phyloP scores from a whole-genome alignment of 768 basidiomycete genomes.

The Mycena albidolilacea region DNA sequence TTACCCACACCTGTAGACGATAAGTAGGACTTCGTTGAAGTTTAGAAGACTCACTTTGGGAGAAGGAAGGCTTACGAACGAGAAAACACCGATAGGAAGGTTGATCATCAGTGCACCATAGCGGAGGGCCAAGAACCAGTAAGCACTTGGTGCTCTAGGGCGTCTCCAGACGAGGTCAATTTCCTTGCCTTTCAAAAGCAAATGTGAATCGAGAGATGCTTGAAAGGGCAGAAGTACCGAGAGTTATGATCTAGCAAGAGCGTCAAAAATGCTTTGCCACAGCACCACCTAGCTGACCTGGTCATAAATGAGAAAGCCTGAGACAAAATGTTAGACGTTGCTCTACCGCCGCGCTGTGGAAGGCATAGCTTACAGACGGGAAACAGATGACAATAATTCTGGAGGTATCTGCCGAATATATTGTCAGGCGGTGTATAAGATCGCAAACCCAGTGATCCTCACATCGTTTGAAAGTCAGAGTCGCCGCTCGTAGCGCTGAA shows the following conservation, averaged over 20 bases:
- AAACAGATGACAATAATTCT: slow-evolving; percentile 30
- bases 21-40: neutral
- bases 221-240: neutral
- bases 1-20: neutral
- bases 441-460: neutral
- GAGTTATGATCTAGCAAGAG: neutral
- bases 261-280: too few species aligned
- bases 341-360: too few species aligned
- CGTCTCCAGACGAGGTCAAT: slow-evolving; percentile 46
- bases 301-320: slow-evolving; percentile 24
- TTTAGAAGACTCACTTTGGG: neutral
- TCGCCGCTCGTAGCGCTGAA: neutral
- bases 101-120: slow-evolving; percentile 46
- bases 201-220: neutral
- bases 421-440: neutral
- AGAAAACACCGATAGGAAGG: slow-evolving; percentile 27
- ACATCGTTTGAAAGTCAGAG: slow-evolving; percentile 8
- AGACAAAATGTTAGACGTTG: neutral
- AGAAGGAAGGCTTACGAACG: slow-evolving; percentile 5
- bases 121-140: slow-evolving; percentile 50
- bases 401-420: slow-evolving; percentile 11
- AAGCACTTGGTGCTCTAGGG: slow-evolving; percentile 38
- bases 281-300: neutral
- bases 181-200: slow-evolving; percentile 12
- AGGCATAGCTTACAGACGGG: neutral